phyloP scores from a whole-genome alignment of 768 basidiomycete species.

The Stropharia rugosoannulata region DNA sequence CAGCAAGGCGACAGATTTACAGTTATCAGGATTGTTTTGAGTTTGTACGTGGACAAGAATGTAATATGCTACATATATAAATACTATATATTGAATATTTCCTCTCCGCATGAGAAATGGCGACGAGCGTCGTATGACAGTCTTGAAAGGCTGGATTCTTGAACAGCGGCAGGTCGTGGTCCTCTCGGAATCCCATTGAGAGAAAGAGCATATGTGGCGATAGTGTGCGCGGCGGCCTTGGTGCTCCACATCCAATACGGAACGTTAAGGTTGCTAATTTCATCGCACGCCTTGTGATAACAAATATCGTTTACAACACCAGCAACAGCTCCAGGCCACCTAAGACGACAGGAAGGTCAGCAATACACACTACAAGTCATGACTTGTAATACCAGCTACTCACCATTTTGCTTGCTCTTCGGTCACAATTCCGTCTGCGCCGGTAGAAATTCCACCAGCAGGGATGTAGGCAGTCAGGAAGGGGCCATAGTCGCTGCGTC shows the following conservation, averaged over 20 bases:
- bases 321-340: conserved; percentile 27
- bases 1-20: too few species aligned
- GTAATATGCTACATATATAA: too few species aligned
- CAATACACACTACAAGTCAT: not conserved
- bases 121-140: conserved; percentile 18
- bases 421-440: conserved; percentile 29
- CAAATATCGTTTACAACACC: conserved; percentile 28
- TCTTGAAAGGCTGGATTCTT: conserved; percentile 3
- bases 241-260: conserved; percentile 22
- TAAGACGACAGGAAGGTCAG: not conserved
- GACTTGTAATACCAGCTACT: not conserved
- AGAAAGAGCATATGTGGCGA: conserved; percentile 26
- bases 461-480: conserved; percentile 30
- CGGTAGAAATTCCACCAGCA: conserved; percentile 29
- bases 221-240: conserved; percentile 23
- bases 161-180: not conserved
- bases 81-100: conserved; percentile 4
- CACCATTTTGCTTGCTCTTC: conserved; percentile 22
- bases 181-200: conserved; percentile 21
- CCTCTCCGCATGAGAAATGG: conserved; percentile 17
- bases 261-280: conserved; percentile 24
- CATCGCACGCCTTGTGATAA: conserved; percentile 30
- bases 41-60: too few species aligned
- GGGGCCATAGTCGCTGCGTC: conserved; percentile 30
- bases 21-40: too few species aligned